Conservation (phyloP, 441 rosid species). For the Populus trichocarpa region DNA sequence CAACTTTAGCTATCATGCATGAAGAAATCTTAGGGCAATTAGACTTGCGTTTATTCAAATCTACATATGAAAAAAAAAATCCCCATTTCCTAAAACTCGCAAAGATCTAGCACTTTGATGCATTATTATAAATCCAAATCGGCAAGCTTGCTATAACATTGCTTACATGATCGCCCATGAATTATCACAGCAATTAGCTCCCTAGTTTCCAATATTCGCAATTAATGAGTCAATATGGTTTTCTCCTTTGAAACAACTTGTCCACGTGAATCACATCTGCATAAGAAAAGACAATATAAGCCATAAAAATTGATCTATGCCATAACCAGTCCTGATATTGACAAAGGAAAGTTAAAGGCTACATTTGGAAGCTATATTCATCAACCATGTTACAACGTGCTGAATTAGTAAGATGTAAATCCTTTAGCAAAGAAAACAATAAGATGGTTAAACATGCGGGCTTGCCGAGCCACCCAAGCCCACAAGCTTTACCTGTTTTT, state of each 20-base stretch:
- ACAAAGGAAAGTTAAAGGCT: too few species aligned
- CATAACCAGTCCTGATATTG: too few species aligned
- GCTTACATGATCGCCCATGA: conserved; percentile 90
- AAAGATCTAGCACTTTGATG: conserved; percentile 52
- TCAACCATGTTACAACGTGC: too few species aligned
- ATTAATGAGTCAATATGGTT: conserved; percentile 69
- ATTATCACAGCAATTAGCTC: conserved; percentile 71
- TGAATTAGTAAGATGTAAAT: too few species aligned
- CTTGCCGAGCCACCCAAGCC: too few species aligned
- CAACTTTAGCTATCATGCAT: conserved; percentile 94
- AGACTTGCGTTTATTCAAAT: conserved; percentile 71
- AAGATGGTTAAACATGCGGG: too few species aligned
- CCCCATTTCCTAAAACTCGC: conserved; percentile 92
- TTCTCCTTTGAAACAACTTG: conserved; percentile 75
- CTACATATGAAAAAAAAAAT: conserved; percentile 61
- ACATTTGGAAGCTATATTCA: too few species aligned
- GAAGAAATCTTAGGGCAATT: conserved; percentile 74
- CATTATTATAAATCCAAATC: conserved; percentile 69
- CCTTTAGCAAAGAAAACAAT: too few species aligned
- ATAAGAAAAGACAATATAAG: conserved; percentile 1
- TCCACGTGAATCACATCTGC: conserved; percentile 50
- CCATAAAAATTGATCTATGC: not conserved
- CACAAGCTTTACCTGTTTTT: too few species aligned
- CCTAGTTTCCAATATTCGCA: conserved; percentile 68
- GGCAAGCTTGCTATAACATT: conserved; percentile 83